Base-by-base conservation (phyloP, 257 asterid genomes). In the Nicotiana benthamiana region DNA sequence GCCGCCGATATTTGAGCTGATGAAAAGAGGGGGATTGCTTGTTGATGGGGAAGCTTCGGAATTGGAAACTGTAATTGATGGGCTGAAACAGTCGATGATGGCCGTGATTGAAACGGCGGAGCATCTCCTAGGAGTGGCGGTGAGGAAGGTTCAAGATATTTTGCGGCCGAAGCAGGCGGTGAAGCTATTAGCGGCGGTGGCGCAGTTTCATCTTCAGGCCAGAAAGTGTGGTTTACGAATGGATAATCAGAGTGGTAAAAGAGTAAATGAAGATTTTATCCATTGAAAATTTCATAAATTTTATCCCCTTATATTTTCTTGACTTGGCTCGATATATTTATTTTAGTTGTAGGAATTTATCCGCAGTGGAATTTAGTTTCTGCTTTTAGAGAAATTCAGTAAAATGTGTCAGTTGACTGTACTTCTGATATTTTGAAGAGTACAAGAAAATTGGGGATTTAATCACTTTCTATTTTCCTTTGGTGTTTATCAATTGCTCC, bases 221-320 rank as follows among this genome's bases (percentile, higher is more conserved):
- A 86, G 93, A 59, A 81, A 34, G 66, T 83, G 74, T 87, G 94
- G 93, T 3, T 0, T 81, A 56, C 84, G 82, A 75, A 86, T 60
- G 27, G 91, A 87, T 64, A 8, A 62, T n/a, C 48, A 51, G 75
- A 83, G 79, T 1, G 60, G 32, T 20, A 10, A 10, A 67, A 67
- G 18, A 43, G 20, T 67, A 9, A 68, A 36, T n/a, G 30, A 36
- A 4, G 75, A 67, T 67, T 36, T 67, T 67, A 34, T 2, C 30
- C 13, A 4, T 18, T 66, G 75, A 65, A 40, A 0, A 32, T 7
- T 64, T 17, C 26, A 40, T 40, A 40, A 40, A 40, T 40, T 40
- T 36, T 36, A 36, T 7, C 43, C 43, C 43, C 43, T 9, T 48
- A 9, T 48, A 9, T 28, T 3, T 48, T 11, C 12, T 48, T 51